Percentiles rank a stretch among this genome's conserved stretches.
Evolutionary conservation across 371 early-diverging fungal genomes (phyloP).

Genomic region (Syncephalastrum racemosum): DNA sequence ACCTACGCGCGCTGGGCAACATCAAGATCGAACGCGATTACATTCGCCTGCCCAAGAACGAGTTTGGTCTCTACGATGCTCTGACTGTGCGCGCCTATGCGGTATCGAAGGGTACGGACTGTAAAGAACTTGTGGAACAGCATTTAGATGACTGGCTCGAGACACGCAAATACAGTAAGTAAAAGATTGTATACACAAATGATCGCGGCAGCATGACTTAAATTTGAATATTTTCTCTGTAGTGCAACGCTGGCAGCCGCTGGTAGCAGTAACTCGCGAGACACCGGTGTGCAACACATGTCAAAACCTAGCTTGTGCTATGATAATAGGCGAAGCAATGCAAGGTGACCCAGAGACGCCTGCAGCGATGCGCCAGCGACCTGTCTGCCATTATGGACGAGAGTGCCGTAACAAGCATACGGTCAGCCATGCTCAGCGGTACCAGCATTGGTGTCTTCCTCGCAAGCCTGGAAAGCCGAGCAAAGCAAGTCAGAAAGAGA

Average conservation of each 20-base stretch:
- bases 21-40: slow-evolving; percentile 22
- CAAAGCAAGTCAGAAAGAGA: not conserved
- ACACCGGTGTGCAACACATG: slow-evolving; percentile 41
- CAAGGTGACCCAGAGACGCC: slow-evolving; percentile 9
- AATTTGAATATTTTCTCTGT: not conserved
- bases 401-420: slow-evolving; percentile 37
- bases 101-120: slow-evolving; percentile 12
- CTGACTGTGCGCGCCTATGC: slow-evolving; percentile 26
- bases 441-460: slow-evolving; percentile 41
- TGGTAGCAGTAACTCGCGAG: slow-evolving; percentile 23
- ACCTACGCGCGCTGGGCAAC: not conserved
- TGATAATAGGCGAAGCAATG: slow-evolving; percentile 23
- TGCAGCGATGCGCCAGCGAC: slow-evolving; percentile 16
- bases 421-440: slow-evolving; percentile 36
- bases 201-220: too few species aligned
- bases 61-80: slow-evolving; percentile 29
- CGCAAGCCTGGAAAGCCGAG: not conserved
- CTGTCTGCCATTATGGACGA: slow-evolving; percentile 43
- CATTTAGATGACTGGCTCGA: slow-evolving; percentile 22
- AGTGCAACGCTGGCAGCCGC: slow-evolving; percentile 35
- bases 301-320: slow-evolving; percentile 23
- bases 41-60: not conserved
- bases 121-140: slow-evolving; percentile 25
- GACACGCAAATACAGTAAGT: slow-evolving; percentile 33
- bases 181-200: not conserved